Evolutionary conservation across 352 stramenopile genomes (phyloP).

Genomic region (Aphanomyces stellatus): DNA sequence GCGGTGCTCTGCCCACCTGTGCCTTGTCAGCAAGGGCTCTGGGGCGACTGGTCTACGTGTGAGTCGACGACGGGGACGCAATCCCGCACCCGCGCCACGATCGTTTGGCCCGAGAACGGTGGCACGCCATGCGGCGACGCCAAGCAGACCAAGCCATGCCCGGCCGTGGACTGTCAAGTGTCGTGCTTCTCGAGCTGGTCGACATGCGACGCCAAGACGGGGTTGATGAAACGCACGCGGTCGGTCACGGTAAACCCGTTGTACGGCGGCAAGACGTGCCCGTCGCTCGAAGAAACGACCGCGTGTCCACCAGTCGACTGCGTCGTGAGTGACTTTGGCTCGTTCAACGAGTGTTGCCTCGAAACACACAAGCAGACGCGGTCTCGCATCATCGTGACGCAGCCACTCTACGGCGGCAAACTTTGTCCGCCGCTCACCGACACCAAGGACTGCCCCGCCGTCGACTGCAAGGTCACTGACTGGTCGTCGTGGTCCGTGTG

Average conservation of each 20-base stretch:
- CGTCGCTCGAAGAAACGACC: constrained; percentile 25
- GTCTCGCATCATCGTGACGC: not conserved
- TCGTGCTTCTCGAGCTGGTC: constrained; percentile 28
- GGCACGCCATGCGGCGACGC: constrained; percentile 30
- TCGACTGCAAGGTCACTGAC: constrained; percentile 38
- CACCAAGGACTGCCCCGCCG: constrained; percentile 31
- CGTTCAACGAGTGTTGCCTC: not conserved
- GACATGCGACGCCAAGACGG: constrained; percentile 25
- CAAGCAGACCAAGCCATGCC: constrained; percentile 26
- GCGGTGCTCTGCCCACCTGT: constrained; percentile 30
- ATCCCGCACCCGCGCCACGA: constrained; percentile 23
- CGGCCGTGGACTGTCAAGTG: constrained; percentile 35
- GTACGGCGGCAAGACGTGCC: constrained; percentile 35
- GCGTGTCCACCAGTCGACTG: constrained; percentile 34
- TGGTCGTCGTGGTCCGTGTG: constrained; percentile 40
- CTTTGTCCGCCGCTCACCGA: constrained; percentile 11
- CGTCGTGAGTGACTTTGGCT: not conserved
- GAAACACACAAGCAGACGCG: constrained; percentile 12
- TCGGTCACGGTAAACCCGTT: constrained; percentile 25
- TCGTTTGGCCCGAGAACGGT: constrained; percentile 27
- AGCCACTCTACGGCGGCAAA: not conserved
- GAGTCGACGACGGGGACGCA: constrained; percentile 3
- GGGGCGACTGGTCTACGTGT: constrained; percentile 32
- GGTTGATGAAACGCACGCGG: constrained; percentile 28
- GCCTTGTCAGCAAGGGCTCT: constrained; percentile 36